A percentile compares a stretch with the other conserved stretches of the same genome.
These are phyloP conservation scores for Fusarium sp. DNA, from an alignment of 2,329 filamentous ascomycete genomes.

Conservation along the genomic window DNA sequence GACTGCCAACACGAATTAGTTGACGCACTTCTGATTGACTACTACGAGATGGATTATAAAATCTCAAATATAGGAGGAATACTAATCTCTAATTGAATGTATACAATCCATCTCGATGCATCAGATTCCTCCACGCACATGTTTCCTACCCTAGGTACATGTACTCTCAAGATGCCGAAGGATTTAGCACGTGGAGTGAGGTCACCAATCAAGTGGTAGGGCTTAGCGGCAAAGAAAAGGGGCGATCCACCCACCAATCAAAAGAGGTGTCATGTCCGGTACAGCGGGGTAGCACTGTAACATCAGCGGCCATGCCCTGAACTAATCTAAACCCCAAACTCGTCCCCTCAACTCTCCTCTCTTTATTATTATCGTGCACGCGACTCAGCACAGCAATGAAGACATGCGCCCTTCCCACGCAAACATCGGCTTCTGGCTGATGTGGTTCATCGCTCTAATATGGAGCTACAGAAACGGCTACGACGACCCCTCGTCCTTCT, in stretches of 20 bases:
- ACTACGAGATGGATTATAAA: too few relatives aligned
- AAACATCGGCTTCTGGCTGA: slow-evolving; percentile 48
- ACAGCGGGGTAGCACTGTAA: slow-evolving; percentile 10
- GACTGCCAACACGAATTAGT: too few relatives aligned
- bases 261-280: rapidly evolving
- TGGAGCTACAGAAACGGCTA: slow-evolving; percentile 47
- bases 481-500: slow-evolving; percentile 51
- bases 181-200: neutral
- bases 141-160: too few relatives aligned
- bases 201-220: slow-evolving; percentile 2
- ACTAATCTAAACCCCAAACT: neutral
- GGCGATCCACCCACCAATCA: neutral
- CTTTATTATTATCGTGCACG: neutral
- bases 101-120: too few relatives aligned
- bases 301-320: neutral
- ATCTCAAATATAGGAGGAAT: too few relatives aligned
- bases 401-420: slow-evolving; percentile 44
- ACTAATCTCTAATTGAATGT: too few relatives aligned
- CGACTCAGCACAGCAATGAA: slow-evolving; percentile 24
- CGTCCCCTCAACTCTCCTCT: neutral
- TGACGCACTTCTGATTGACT: too few relatives aligned
- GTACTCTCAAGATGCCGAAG: neutral
- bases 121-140: too few relatives aligned
- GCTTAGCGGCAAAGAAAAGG: neutral
- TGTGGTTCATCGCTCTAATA: slow-evolving; percentile 44